These are phyloP conservation scores for Solanum hybrid DNA, from an alignment of 305 asterid genomes.

Conservation along the genomic window DNA sequence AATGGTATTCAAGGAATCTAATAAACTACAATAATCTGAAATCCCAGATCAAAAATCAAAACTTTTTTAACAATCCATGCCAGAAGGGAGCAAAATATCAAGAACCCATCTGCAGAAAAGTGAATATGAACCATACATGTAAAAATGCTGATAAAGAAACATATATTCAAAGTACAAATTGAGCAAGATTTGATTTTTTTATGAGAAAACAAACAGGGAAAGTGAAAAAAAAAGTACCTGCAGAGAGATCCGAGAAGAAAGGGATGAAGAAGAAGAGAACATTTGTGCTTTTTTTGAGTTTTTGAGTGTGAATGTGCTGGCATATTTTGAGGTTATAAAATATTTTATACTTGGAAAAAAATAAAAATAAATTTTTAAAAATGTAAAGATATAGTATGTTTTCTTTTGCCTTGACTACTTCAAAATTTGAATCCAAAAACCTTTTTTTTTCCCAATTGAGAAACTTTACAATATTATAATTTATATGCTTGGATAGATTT, in stretches of 20 bases:
- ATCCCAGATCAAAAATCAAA: background rate
- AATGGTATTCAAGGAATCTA: background rate
- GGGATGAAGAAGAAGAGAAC: slow-evolving; percentile 1
- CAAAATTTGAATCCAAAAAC: background rate
- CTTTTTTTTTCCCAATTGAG: background rate
- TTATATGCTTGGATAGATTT: background rate
- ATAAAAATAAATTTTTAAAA: background rate
- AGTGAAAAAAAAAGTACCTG: background rate
- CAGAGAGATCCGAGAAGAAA: slow-evolving; percentile 7
- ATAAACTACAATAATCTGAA: background rate
- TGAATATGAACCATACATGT: background rate
- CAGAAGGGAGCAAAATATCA: background rate
- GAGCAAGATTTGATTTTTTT: background rate
- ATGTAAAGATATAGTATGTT: background rate
- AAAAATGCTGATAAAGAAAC: background rate
- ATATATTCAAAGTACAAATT: background rate
- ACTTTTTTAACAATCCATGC: background rate
- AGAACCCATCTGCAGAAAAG: background rate
- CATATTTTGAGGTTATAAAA: background rate
- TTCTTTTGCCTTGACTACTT: background rate
- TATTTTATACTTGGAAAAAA: background rate
- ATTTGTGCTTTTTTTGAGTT: background rate
- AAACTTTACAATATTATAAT: background rate
- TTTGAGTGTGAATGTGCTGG: background rate
- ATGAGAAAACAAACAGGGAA: background rate